Conservation (phyloP, 2,329 filamentous ascomycete species). For the Fusarium nanum region DNA sequence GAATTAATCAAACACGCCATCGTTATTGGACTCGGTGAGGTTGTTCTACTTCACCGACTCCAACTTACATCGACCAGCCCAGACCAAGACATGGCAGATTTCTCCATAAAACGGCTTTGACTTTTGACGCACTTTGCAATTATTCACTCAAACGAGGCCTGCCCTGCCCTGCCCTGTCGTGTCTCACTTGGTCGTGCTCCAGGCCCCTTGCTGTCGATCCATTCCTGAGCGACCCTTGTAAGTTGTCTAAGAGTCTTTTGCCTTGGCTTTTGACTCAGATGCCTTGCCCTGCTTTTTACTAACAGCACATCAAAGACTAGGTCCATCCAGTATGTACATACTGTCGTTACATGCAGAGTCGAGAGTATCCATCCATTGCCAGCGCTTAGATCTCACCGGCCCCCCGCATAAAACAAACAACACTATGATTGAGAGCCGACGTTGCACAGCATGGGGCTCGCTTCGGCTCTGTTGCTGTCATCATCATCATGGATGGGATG, state of each 20-base stretch:
- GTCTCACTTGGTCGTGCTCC: conserved; percentile 21
- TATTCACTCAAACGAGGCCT: conserved; percentile 30
- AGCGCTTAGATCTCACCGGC: conserved; percentile 28
- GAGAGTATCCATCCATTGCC: conserved; percentile 12
- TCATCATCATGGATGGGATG: conserved; percentile 9
- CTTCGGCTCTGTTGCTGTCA: conserved; percentile 7
- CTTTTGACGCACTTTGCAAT: conserved; percentile 8
- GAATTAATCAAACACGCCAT: not conserved
- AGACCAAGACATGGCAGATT: conserved; percentile 25
- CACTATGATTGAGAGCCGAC: conserved; percentile 23
- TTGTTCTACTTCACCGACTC: conserved; percentile 35
- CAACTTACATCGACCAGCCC: conserved; percentile 11
- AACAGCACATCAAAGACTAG: conserved; percentile 5
- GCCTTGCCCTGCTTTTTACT: conserved; percentile 13
- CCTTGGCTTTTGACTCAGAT: conserved; percentile 33
- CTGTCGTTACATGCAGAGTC: not conserved
- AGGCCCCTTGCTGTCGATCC: conserved; percentile 41
- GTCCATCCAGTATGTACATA: not conserved
- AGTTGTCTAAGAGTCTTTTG: conserved; percentile 9
- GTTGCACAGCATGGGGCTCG: conserved; percentile 38
- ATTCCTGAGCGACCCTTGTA: conserved; percentile 29
- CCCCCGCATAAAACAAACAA: conserved; percentile 37
- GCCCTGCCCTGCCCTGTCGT: conserved; percentile 20
- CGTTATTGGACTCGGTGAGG: conserved; percentile 36
- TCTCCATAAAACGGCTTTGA: conserved; percentile 23